phyloP scores from a whole-genome alignment of 176 grass and related monocot genomes.

The Raddia distichophylla region DNA sequence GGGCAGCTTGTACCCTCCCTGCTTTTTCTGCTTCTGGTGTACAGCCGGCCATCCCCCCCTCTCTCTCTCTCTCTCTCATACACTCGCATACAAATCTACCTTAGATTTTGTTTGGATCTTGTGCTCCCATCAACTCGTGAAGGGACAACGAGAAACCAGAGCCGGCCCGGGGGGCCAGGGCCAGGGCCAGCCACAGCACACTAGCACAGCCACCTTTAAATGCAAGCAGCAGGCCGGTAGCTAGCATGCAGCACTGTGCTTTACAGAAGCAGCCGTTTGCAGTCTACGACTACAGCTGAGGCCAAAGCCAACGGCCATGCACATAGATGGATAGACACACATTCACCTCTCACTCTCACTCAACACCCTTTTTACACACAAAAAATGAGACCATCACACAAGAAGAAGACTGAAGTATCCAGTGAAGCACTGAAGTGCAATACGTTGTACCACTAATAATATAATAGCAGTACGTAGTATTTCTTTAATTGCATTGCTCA shows the following conservation, averaged over 20 bases:
- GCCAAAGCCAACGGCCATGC: neutral
- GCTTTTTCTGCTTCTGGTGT: neutral
- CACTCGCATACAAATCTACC: constrained; percentile 49
- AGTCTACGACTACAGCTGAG: neutral
- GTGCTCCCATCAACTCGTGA: constrained; percentile 59
- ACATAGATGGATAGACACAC: neutral
- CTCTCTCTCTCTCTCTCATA: constrained; percentile 15
- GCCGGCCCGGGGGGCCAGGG: neutral
- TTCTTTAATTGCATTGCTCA: neutral
- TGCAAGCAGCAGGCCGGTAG: constrained; percentile 13
- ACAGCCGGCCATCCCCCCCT: constrained; percentile 3
- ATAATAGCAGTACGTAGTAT: neutral
- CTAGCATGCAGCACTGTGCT: constrained; percentile 36
- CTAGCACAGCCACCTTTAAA: constrained; percentile 40
- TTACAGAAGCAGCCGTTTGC: neutral
- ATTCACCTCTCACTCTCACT: neutral
- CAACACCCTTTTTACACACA: no score
- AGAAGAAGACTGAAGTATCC: neutral
- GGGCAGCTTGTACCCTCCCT: constrained; percentile 55
- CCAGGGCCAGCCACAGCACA: neutral
- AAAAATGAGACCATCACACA: neutral
- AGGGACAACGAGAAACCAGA: constrained; percentile 47
- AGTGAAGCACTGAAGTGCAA: neutral
- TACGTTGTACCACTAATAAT: neutral
- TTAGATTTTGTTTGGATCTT: constrained; percentile 96